A percentile compares a stretch with the other conserved stretches of the same genome.
Conservation (phyloP, 2,329 filamentous ascomycete species). For the Monilinia laxa region DNA sequence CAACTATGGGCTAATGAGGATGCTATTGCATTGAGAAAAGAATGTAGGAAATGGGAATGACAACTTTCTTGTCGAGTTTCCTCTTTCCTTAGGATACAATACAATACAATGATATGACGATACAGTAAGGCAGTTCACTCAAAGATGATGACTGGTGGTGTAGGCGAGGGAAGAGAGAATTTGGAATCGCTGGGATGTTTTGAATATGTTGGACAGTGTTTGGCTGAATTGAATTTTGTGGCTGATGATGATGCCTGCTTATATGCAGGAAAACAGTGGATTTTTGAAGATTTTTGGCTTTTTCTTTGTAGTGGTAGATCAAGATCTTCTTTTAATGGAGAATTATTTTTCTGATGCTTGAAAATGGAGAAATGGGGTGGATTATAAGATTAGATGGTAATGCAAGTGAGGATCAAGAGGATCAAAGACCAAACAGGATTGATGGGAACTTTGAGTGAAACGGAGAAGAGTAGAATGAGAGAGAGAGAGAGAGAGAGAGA, state of each 20-base stretch:
- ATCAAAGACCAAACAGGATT: too few species aligned
- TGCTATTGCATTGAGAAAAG: constrained; percentile 36
- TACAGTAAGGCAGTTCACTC: not conserved
- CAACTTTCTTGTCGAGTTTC: not conserved
- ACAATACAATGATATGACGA: not conserved
- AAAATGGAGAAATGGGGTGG: too few species aligned
- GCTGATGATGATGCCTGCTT: constrained; percentile 8
- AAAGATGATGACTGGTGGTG: constrained; percentile 24
- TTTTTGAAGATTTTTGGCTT: not conserved
- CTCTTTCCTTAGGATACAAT: not conserved
- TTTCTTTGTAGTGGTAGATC: too few species aligned
- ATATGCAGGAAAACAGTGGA: constrained; percentile 12
- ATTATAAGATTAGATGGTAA: too few species aligned
- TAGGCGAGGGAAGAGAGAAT: constrained; percentile 25
- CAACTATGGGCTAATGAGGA: constrained; percentile 40
- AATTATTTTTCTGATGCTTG: too few species aligned
- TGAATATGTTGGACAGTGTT: too few species aligned
- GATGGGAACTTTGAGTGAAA: too few species aligned
- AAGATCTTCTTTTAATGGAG: too few species aligned
- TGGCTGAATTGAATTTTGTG: constrained; percentile 1
- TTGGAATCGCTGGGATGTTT: too few species aligned
- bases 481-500: too few species aligned
- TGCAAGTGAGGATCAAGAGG: too few species aligned
- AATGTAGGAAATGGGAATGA: constrained; percentile 12
- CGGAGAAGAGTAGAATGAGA: too few species aligned